Base-by-base conservation (phyloP, 192 early-diverging fungal genomes). In the Entomortierella chlamydospora region DNA sequence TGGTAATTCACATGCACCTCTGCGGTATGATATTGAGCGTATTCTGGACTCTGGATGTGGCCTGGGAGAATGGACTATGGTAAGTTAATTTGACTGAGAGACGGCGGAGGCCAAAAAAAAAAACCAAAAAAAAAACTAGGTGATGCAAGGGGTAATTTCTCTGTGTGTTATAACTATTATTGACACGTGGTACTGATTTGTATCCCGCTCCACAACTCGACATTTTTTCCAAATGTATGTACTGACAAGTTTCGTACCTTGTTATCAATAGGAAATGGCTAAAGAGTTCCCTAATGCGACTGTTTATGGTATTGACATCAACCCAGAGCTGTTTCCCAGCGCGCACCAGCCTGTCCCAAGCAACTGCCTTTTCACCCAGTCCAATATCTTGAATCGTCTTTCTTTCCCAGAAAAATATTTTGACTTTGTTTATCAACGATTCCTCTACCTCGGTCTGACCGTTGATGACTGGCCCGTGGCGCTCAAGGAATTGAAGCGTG, bases 371-470 rank as follows among this genome's bases (percentile, higher is more conserved):
- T 79, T 79, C 33, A 70, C 76, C 2, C 70, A 81, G 33, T 66
- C 71, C 2, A 85, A 85, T 30, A 56, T 85, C 12, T 50, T 85
- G 45, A 70, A 33, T 6, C 74, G 83, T 4, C 57, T 85, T 31
- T 79, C 82, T 23, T 85, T 82, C 57, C 68, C 62, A n/a, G 58
- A 83, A 54, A 34, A 71, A 13, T 83, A 82, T 17, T 85, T 85
- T 64, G 82, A 85, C 61, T 85, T 81, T 58, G 76, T 85, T 28
- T 68, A 74, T 55, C 68, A 81, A 22, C 56, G 83, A 20, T 82
- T 80, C 33, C 67, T 85, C 49, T 65, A 68, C 37, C 53, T 80
- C 8, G 76, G 70, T 0, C 52, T 85, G n/a, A 81, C 81, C 0
- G 41, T 73, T 7, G 73, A 83, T 51, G 64, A 82, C 18, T 83